Base-by-base conservation (phyloP, 176 grass and related monocot species). In the Aegilops longissima region DNA sequence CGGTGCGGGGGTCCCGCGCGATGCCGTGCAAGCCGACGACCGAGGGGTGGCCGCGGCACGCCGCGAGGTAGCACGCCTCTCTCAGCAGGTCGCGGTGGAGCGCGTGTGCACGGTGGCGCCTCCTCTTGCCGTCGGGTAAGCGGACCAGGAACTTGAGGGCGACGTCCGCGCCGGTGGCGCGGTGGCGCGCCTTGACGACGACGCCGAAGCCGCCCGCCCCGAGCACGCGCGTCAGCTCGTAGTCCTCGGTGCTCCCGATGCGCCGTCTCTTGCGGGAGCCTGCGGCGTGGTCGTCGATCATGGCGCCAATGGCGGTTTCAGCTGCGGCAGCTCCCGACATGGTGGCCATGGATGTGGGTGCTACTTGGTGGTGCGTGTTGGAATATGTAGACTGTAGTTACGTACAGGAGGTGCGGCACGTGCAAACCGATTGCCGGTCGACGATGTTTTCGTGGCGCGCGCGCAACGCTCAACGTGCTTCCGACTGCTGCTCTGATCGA, bases 171-270 rank as follows among this genome's bases (percentile, higher is more conserved):
- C 73, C 73, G 6, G 73, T 52, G 44, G 12, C 73, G 7, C 42
- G 72, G 72, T 75, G 73, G 25, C 73, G 73, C 45, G 45, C 73
- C 73, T 76, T 52, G 73, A 76, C 5, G 73, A 76, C 73, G 73
- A 76, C 8, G 73, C 73, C 25, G 44, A 31, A 76, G 73, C 73
- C 45, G 27, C 25, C 25, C 3, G 9, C 17, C 25, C 25, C 45
- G 25, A 76, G 73, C 25, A 51, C 42, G 45, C 45, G 73, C 8
- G 25, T 76, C 25, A 12, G 45, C 27, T 76, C 16, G 73, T 54
- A 76, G 45, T 76, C 73, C 2, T 54, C 45, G 8, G 73, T 76
- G 73, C 45, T 76, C 45, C 42, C 25, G 25, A 76, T 3, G 25
- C 73, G 73, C 16, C 45, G 12, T 3, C 25, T 54, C 73, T 76